Evolutionary conservation across 805 yeast species (phyloP).

Genomic region (Yarrowia phangngaensis): DNA sequence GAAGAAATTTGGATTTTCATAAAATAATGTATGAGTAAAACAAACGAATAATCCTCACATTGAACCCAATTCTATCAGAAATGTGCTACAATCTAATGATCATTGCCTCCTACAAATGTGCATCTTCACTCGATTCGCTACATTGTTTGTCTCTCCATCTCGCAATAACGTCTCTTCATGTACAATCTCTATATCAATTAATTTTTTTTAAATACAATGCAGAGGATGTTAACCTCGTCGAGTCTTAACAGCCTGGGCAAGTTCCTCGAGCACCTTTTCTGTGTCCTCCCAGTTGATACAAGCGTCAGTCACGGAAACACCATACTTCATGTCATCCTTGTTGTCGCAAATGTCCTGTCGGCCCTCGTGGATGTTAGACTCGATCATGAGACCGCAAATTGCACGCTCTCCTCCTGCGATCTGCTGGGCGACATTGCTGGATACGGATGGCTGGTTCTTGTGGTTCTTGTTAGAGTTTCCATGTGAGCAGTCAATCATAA

Average conservation of each 20-base stretch:
- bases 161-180: too few species aligned
- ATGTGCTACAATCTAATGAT: too few species aligned
- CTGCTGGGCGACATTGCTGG: conserved; percentile 72
- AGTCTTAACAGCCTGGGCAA: conserved; percentile 74
- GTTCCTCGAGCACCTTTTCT: conserved; percentile 59
- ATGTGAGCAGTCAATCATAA: conserved; percentile 97
- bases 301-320: conserved; percentile 96
- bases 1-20: too few species aligned
- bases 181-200: conserved; percentile 2
- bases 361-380: conserved; percentile 86
- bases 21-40: too few species aligned
- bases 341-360: conserved; percentile 90
- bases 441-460: conserved; percentile 89
- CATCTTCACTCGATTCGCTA: too few species aligned
- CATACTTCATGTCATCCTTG: conserved; percentile 72
- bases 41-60: too few species aligned
- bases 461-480: conserved; percentile 91
- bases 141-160: too few species aligned
- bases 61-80: too few species aligned
- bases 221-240: conserved; percentile 51
- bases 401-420: conserved; percentile 65
- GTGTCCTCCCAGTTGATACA: conserved; percentile 91
- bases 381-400: conserved; percentile 95
- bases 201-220: conserved; percentile 16
- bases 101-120: too few species aligned